Evolutionary conservation across 495 filamentous ascomycete species (phyloP), one percentile per base, ranked within the genome.

Genomic region (Penicillium paxilli): DNA sequence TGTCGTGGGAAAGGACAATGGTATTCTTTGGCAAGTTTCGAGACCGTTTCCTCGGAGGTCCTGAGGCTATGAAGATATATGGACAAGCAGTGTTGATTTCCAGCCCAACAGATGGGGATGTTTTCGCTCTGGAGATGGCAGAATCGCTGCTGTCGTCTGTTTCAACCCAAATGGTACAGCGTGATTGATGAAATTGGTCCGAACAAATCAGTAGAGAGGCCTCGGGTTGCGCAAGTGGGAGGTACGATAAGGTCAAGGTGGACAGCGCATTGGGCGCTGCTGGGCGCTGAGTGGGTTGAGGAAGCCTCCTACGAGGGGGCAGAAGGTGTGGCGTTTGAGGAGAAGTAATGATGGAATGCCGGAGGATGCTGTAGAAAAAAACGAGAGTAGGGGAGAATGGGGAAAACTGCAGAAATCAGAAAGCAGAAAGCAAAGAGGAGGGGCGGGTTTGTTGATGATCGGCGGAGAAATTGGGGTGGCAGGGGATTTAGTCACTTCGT

Each of bases 251-350:
- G 52, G 55, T 59, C 59, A 54, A 56, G 60, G 32, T 35, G 51
- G 57, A 65, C 65, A 68, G 54, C 65, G 57, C 65, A 68, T 68
- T 44, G 57, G 62, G 65, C 62, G 64, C 57, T 35, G 44, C 51
- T 41, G 48, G 47, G 50, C 57, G 52, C 52, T 47, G 51, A 5
- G 38, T 54, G 51, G 9, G 38, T 54, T 32, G 30, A 45, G 49
- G 21, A 32, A 51, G 35, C 33, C 19, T 11, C 11, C 40, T 26
- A 28, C 4, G 19, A 48, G 37, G 19, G 23, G 23, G 14, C 30
- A 14, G 30, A 16, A 2, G 19, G 14, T 41, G 9, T 41, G 16
- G 38, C 16, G 30, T 22, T 41, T 41, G n/a, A 16, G 4, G 10
- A 32, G 30, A 9, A 10, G 30, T 32, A 14, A n/a, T n/a, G n/a